phyloP scores from a whole-genome alignment of 306 rosid species.

The Acacia crassicarpa region DNA sequence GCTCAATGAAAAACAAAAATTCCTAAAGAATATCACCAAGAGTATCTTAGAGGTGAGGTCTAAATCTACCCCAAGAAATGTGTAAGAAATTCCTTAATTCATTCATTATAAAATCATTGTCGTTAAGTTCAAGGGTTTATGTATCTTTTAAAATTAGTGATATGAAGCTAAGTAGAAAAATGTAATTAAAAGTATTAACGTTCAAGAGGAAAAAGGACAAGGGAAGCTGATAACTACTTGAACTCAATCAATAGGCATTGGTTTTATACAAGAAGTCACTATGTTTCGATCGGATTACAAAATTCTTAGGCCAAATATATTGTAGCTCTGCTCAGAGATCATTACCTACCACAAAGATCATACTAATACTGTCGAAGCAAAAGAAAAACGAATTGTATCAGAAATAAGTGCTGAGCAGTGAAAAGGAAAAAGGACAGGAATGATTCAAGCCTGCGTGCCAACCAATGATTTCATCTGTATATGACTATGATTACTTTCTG shows the following conservation, averaged over 20 bases:
- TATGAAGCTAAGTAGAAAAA: background rate
- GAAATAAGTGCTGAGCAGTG: background rate
- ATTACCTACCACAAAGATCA: conserved; percentile 6
- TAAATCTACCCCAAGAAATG: background rate
- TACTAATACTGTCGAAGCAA: background rate
- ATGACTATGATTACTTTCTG: conserved; percentile 51
- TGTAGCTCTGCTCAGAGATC: conserved; percentile 19
- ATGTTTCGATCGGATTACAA: conserved; percentile 1
- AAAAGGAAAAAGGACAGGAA: background rate
- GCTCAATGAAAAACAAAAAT: background rate
- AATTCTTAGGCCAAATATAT: background rate
- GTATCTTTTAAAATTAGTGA: background rate
- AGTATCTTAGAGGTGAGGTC: background rate
- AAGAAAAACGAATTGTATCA: background rate
- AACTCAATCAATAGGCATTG: conserved; percentile 15
- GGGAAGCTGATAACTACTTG: background rate
- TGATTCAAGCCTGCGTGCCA: conserved; percentile 83
- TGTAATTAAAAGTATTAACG: background rate
- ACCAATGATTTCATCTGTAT: conserved; percentile 92
- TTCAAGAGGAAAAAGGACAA: background rate
- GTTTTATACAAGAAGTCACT: conserved; percentile 30
- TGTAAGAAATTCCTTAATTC: background rate
- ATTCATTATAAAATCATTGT: background rate
- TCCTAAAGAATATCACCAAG: background rate
- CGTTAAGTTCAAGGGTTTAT: background rate